These are phyloP conservation scores for Pseudogymnoascus sp. DNA, from an alignment of 2,329 filamentous ascomycete genomes.

Conservation along the genomic window DNA sequence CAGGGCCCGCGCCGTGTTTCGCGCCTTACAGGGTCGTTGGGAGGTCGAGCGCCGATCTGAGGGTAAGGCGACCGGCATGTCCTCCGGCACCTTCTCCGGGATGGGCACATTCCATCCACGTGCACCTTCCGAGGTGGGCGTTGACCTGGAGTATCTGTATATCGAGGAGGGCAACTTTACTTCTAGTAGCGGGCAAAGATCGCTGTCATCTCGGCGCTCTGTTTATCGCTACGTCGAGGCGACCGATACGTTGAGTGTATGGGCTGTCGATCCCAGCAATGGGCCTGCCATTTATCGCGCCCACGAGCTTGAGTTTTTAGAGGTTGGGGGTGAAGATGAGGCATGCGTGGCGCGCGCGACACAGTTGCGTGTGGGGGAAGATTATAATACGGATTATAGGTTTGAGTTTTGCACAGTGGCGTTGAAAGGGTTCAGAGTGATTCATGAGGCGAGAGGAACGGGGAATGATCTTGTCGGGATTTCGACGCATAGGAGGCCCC, in stretches of 20 bases:
- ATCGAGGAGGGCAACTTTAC: conserved; percentile 59
- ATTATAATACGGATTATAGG: conserved; percentile 62
- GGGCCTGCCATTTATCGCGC: conserved; percentile 59
- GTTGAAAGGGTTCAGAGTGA: conserved; percentile 50
- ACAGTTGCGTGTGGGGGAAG: conserved; percentile 63
- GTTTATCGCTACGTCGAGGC: conserved; percentile 61
- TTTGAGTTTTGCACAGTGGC: conserved; percentile 55
- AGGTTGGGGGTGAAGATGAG: conserved; percentile 25
- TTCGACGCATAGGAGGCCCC: background rate
- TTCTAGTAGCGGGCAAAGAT: conserved; percentile 30
- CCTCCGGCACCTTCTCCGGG: conserved; percentile 57
- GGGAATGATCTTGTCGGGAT: conserved; percentile 48
- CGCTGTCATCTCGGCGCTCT: conserved; percentile 39
- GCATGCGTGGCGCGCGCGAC: conserved; percentile 43
- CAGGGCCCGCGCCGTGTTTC: conserved; percentile 59
- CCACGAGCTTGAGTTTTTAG: conserved; percentile 61
- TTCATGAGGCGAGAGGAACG: conserved; percentile 61
- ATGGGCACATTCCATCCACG: conserved; percentile 58
- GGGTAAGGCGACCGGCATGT: conserved; percentile 48
- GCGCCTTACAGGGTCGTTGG: conserved; percentile 65
- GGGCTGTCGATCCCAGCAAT: conserved; percentile 63
- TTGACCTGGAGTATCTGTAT: conserved; percentile 54
- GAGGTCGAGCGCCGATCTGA: conserved; percentile 48
- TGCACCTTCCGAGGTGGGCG: conserved; percentile 42
- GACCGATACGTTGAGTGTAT: conserved; percentile 56